Evolutionary conservation across 2,329 filamentous ascomycete species (phyloP), one percentile per base, ranked within the genome.

Genomic region (Bisporella sp.): DNA sequence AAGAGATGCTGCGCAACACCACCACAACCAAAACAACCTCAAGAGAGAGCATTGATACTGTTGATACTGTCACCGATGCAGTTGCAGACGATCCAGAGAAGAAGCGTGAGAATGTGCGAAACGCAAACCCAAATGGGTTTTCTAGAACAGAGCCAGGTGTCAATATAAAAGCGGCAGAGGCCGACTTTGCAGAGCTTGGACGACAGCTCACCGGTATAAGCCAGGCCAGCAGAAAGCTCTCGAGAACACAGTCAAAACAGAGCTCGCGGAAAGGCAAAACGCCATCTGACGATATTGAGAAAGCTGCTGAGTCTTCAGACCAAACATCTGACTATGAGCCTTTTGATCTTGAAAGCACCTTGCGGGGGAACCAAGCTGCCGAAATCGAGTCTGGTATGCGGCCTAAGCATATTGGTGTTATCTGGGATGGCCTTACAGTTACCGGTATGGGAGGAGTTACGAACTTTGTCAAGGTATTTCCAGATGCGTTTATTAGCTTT

Each of bases 351-450:
- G 87, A 95, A 66, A 69, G 74, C 6, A 82, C 84, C 4, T 71
- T 95, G 53, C 79, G 87, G 42, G 87, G 88, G 3, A 82, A 82
- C 49, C 76, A 85, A 50, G 78, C 77, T 43, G 84, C 88, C 6
- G 86, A 89, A 62, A 76, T 79, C 54, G 81, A 85, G 54, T 86
- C 87, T 5, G 89, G 89, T 1, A 95, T 95, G 67, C 84, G 82
- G 53, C 76, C 82, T 5, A 95, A 95, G 72, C 82, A 85, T 59
- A 85, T 90, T 53, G 86, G 87, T 31, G 86, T 89, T 1, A 78
- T 87, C 55, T 95, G 88, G 87, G 81, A 93, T 48, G 75, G 77
- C 13, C 70, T 95, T 45, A 88, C 85, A 0, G 88, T 93, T 39
- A 82, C 79, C 64, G 89, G 89, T 11, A 78, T 84, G 55, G 85